Evolutionary conservation across 208 protist species (phyloP).

Genomic region (Leishmania braziliensis): DNA sequence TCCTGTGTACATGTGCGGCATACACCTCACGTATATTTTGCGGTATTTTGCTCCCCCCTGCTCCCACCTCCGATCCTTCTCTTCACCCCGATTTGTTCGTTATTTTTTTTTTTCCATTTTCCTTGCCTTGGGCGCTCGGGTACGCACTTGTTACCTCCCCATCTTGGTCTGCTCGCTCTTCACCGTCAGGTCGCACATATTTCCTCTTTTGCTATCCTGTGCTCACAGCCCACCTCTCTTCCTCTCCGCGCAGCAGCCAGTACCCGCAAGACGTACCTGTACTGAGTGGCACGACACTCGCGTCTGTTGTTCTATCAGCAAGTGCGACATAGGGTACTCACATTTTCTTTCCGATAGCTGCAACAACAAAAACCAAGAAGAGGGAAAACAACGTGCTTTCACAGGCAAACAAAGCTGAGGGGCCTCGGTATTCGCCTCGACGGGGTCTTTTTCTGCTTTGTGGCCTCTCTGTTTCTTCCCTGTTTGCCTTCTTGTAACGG

Average conservation of each 20-base stretch:
- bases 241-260: neutral
- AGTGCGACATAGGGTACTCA: neutral
- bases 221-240: neutral
- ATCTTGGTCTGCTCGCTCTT: neutral
- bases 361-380: neutral
- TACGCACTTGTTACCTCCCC: neutral
- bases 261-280: neutral
- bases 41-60: neutral
- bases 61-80: neutral
- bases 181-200: neutral
- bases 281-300: neutral
- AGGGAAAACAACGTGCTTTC: neutral
- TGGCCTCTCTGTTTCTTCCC: neutral
- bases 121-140: neutral
- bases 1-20: neutral
- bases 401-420: neutral
- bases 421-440: neutral
- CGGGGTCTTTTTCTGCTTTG: neutral
- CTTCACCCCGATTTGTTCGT: neutral
- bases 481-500: neutral
- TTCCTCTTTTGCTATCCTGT: neutral
- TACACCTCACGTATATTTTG: neutral
- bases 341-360: neutral
- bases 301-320: neutral
- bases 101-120: neutral